phyloP scores from a whole-genome alignment of 2,329 filamentous ascomycete genomes.

The Penicillium sp. region DNA sequence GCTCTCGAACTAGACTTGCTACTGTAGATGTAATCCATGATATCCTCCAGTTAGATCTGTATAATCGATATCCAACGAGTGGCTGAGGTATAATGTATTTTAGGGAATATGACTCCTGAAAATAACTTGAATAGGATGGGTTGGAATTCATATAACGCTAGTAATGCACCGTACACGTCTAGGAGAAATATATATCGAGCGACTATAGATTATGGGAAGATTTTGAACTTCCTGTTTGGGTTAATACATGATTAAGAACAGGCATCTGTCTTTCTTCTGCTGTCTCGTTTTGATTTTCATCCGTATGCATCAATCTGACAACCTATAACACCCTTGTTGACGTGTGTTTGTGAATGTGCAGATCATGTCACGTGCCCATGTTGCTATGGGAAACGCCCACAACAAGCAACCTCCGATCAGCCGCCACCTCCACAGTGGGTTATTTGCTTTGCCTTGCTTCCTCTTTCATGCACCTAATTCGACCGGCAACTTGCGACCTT shows the following conservation, averaged over 20 bases:
- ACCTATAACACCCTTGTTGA: background rate
- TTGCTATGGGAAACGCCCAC: conserved; percentile 15
- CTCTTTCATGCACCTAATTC: conserved; percentile 7
- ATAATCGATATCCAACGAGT: background rate
- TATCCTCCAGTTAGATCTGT: background rate
- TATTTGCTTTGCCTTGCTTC: conserved; percentile 7
- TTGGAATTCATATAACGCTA: no score
- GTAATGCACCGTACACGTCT: background rate
- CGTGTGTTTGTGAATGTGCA: background rate
- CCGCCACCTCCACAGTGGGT: conserved; percentile 10
- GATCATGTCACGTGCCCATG: conserved; percentile 1
- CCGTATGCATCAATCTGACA: background rate
- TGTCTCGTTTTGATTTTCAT: no score
- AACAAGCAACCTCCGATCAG: conserved; percentile 13
- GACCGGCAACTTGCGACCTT: conserved; percentile 1
- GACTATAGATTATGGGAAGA: background rate
- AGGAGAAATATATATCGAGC: background rate
- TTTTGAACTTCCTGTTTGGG: background rate
- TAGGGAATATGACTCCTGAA: background rate
- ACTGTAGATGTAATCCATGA: background rate
- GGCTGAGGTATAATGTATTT: background rate
- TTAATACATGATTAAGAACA: background rate
- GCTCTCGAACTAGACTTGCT: background rate
- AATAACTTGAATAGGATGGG: background rate
- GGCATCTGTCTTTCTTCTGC: no score